Conservation (phyloP, 164 flowering plant genomes). For the Vitis rotundifolia region DNA sequence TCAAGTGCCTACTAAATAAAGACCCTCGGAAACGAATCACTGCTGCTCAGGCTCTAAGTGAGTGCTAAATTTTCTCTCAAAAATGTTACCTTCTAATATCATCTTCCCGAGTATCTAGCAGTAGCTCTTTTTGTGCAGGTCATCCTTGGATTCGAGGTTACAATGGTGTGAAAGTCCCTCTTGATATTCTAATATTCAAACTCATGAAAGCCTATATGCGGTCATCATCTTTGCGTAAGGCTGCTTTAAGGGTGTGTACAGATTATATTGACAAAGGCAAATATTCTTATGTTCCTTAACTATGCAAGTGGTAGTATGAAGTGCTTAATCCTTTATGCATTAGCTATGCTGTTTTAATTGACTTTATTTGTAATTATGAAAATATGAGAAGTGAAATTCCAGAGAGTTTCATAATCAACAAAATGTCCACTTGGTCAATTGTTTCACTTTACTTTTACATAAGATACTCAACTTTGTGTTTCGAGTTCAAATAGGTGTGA, state of each 20-base stretch:
- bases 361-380: too few relatives aligned
- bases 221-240: slow-evolving; percentile 88
- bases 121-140: slow-evolving; percentile 48
- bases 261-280: slow-evolving; percentile 1
- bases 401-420: too few relatives aligned
- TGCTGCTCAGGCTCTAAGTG: slow-evolving; percentile 88
- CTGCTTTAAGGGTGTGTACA: slow-evolving; percentile 88
- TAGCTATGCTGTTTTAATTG: too few relatives aligned
- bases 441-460: too few relatives aligned
- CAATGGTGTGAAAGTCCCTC: slow-evolving; percentile 57
- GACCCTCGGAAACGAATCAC: slow-evolving; percentile 85
- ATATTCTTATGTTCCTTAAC: background rate
- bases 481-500: too few relatives aligned
- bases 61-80: slow-evolving; percentile 30
- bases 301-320: slow-evolving; percentile 1
- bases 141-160: slow-evolving; percentile 86
- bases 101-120: slow-evolving; percentile 1
- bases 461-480: too few relatives aligned
- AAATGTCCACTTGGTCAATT: too few relatives aligned
- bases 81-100: slow-evolving; percentile 5
- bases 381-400: too few relatives aligned
- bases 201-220: slow-evolving; percentile 81
- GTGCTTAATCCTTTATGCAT: background rate
- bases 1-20: slow-evolving; percentile 70
- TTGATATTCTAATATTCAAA: slow-evolving; percentile 73